Evolutionary conservation across 345 rosid species (phyloP), one percentile per base, ranked within the genome.

Genomic region (Syzygium oleosum): DNA sequence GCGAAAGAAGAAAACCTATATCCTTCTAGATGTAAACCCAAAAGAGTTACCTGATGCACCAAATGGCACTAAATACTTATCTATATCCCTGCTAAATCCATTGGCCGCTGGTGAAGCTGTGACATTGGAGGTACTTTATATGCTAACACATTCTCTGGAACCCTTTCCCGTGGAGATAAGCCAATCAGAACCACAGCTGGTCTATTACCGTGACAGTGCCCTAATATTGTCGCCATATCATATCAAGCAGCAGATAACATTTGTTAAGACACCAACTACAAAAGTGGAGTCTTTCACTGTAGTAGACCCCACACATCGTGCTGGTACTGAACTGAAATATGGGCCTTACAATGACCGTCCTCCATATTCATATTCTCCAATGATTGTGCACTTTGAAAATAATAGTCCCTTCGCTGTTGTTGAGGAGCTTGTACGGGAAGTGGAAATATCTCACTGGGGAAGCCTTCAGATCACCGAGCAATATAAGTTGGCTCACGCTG

Each of bases 371-470:
- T 93, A 91, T 92, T 90, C 98, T 86, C 99, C 99, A 6, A 88
- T 98, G 86, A 91, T 93, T 79, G 87, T 98, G 88, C 99, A 98
- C 91, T 95, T 94, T 83, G 99, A 98, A 95, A 97, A 97, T 88
- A 98, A 97, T 93, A 93, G 93, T 91, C 98, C 99, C 41, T 98
- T 98, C 90, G 96, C 99, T 79, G 97, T 98, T 90, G 99, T 98
- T 88, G 98, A 98, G 94, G 99, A 97, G 92, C 98, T 98, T 88
- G 97, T 93, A 41, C 95, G 98, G 46, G 99, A 98, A 89, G 91
- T 98, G 80, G 99, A 98, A 91, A 92, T 98, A 90, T 98, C 99
- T 87, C 99, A 98, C 89, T 98, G 99, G 99, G 99, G 99, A 55
- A 98, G 91, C 89, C 80, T 98, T 91, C 99, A 97, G 92, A 87